Conservation (phyloP, 106 monocot genomes). For the Vanilla planifolia region DNA sequence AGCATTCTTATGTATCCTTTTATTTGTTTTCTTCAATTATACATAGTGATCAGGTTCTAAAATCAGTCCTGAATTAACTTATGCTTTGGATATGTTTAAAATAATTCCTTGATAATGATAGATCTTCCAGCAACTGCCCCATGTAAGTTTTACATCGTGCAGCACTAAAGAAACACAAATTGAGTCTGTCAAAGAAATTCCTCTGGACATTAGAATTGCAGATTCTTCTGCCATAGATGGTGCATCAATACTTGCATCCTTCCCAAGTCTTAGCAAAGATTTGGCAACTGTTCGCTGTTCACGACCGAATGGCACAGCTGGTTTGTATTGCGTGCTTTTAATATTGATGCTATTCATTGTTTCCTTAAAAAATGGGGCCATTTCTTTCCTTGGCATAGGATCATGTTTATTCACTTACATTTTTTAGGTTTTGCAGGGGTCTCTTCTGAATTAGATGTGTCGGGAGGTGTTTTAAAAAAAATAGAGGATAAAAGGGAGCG, state of each 20-base stretch:
- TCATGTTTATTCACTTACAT: constrained; percentile 1
- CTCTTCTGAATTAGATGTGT: constrained; percentile 48
- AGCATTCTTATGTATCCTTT: constrained; percentile 98
- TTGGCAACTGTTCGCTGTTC: constrained; percentile 26
- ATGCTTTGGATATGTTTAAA: background rate
- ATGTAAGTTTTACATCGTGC: constrained; percentile 26
- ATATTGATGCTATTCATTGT: no score
- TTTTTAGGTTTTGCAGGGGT: constrained; percentile 26
- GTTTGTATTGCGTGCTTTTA: constrained; percentile 23
- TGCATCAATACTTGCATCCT: constrained; percentile 69
- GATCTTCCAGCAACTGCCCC: constrained; percentile 65
- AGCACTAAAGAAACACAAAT: constrained; percentile 28
- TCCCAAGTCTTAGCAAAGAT: constrained; percentile 60
- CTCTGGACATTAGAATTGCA: constrained; percentile 39
- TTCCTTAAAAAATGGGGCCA: constrained; percentile 7
- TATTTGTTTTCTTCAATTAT: constrained; percentile 1
- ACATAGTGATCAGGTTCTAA: background rate
- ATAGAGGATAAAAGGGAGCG: constrained; percentile 51
- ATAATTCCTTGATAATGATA: constrained; percentile 23
- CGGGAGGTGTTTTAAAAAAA: constrained; percentile 35
- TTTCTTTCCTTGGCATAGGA: constrained; percentile 2
- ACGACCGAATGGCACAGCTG: constrained; percentile 55
- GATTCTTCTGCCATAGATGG: constrained; percentile 70
- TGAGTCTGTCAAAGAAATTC: constrained; percentile 30
- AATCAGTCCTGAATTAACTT: background rate